phyloP scores from a whole-genome alignment of 768 basidiomycete genomes.

The Phaeotremella fagi region DNA sequence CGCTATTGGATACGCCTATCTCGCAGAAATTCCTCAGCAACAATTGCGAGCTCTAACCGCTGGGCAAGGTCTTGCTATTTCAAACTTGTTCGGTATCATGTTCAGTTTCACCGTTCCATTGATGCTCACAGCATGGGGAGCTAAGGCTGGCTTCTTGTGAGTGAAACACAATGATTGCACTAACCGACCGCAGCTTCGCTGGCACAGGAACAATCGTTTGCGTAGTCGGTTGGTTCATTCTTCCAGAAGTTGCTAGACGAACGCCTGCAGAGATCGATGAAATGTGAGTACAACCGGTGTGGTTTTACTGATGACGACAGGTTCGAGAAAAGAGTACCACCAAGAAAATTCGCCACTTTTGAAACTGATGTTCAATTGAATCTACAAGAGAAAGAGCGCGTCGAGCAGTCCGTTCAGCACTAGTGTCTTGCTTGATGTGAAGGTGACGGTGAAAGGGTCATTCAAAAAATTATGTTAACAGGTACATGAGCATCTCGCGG shows the following conservation, averaged over 20 bases:
- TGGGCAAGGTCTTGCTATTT: conserved; percentile 18
- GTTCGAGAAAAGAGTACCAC: conserved; percentile 13
- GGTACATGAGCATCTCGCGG: no score
- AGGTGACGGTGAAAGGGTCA: no score
- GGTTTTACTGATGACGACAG: no score
- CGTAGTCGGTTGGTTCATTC: no score
- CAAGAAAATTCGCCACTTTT: conserved; percentile 1
- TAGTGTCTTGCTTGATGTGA: no score
- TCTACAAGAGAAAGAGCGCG: no score
- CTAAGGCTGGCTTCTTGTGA: not conserved
- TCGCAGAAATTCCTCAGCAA: conserved; percentile 15
- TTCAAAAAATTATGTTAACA: no score
- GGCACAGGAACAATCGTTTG: no score
- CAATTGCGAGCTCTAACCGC: conserved; percentile 18
- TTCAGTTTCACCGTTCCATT: conserved; percentile 21
- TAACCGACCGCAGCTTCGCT: no score
- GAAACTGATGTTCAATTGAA: no score
- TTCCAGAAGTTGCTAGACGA: conserved; percentile 19
- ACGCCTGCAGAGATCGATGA: conserved; percentile 25
- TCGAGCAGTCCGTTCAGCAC: no score
- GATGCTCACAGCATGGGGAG: conserved; percentile 7
- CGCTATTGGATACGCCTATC: conserved; percentile 14
- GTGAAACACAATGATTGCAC: no score
- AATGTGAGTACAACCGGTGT: conserved; percentile 9
- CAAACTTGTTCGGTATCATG: conserved; percentile 18